Evolutionary conservation across 2,329 filamentous ascomycete species (phyloP).

Genomic region (Emergomyces pasteurianus): DNA sequence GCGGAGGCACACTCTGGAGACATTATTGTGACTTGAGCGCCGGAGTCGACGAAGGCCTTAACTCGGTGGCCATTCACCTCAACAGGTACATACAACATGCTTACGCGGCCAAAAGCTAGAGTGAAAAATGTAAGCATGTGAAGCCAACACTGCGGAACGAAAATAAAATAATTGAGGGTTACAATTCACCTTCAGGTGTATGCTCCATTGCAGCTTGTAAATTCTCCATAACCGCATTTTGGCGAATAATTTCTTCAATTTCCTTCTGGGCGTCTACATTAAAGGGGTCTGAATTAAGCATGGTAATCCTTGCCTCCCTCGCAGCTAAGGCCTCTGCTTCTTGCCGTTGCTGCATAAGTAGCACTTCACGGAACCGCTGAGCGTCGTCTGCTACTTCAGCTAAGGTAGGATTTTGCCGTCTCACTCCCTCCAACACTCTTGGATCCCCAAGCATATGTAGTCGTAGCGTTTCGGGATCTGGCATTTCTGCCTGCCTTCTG

Average conservation of each 20-base stretch:
- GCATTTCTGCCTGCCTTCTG: constrained; percentile 19
- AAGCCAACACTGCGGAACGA: neutral
- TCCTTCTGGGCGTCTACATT: constrained; percentile 80
- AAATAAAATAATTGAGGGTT: constrained; percentile 1
- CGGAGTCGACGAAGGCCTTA: constrained; percentile 94
- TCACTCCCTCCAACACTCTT: constrained; percentile 56
- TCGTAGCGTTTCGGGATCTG: constrained; percentile 68
- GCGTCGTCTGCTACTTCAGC: constrained; percentile 65
- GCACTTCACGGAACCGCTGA: constrained; percentile 61
- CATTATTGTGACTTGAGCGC: constrained; percentile 98
- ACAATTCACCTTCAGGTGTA: constrained; percentile 74
- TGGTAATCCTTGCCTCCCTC: constrained; percentile 69
- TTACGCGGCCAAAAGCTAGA: constrained; percentile 81
- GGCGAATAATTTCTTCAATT: constrained; percentile 95
- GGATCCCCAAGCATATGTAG: constrained; percentile 74
- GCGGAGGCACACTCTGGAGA: constrained; percentile 81
- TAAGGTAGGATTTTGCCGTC: constrained; percentile 62
- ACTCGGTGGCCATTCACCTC: constrained; percentile 87
- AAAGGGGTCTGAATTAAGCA: constrained; percentile 87
- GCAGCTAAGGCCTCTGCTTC: constrained; percentile 63
- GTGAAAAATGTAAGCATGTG: neutral
- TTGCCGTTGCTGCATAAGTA: constrained; percentile 53
- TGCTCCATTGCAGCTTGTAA: constrained; percentile 93
- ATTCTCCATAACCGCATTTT: constrained; percentile 90
- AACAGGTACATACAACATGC: constrained; percentile 92